Conservation (phyloP, 805 yeast species). For the Kodamaea kaohsiungensis region DNA sequence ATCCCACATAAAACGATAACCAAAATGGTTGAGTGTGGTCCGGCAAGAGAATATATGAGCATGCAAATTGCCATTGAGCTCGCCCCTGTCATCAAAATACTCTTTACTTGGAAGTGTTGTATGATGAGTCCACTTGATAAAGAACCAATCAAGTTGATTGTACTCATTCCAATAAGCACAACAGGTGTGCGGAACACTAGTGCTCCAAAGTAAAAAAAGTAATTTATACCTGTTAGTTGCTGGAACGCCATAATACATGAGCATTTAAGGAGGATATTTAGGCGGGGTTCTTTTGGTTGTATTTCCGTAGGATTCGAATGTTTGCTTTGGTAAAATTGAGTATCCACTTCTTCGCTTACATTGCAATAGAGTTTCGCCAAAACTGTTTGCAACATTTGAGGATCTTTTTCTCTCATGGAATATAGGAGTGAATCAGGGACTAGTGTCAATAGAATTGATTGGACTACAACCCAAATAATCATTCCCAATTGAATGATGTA, state of each 20-base stretch:
- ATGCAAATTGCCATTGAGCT: slow-evolving; percentile 17
- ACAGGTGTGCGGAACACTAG: slow-evolving; percentile 21
- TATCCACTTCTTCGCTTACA: not conserved
- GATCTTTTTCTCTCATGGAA: slow-evolving; percentile 5
- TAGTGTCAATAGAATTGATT: slow-evolving; percentile 7
- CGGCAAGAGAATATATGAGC: slow-evolving; percentile 15
- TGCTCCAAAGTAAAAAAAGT: slow-evolving; percentile 33
- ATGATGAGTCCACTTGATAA: slow-evolving; percentile 19
- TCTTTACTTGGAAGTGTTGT: slow-evolving; percentile 11
- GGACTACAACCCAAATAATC: slow-evolving; percentile 6
- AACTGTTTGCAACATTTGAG: not conserved
- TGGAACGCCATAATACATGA: slow-evolving; percentile 30
- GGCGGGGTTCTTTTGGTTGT: not conserved
- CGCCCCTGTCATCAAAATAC: slow-evolving; percentile 16
- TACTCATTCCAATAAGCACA: slow-evolving; percentile 18
- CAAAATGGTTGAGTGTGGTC: slow-evolving; percentile 10
- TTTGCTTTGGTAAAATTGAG: not conserved
- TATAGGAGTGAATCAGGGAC: slow-evolving; percentile 14
- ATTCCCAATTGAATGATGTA: slow-evolving; percentile 8
- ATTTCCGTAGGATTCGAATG: not conserved
- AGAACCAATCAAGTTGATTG: slow-evolving; percentile 23
- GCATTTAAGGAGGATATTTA: slow-evolving; percentile 14
- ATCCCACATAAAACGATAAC: slow-evolving; percentile 19
- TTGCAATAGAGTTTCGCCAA: not conserved
- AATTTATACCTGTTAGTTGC: slow-evolving; percentile 36